Conservation (phyloP, 768 basidiomycete genomes). For the Grammothele lineata region DNA sequence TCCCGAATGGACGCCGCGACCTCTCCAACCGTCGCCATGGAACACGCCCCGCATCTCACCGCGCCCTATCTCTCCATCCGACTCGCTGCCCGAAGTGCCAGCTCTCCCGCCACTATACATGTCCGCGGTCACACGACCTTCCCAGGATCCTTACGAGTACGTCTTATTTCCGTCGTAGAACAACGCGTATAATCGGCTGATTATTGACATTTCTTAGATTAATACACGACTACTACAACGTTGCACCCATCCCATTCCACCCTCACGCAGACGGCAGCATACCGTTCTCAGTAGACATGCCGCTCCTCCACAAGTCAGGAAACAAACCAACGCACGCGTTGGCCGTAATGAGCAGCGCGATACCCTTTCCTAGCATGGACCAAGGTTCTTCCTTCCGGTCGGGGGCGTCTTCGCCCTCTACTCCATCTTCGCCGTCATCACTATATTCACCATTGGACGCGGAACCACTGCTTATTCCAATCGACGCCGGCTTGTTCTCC, state of each 20-base stretch:
- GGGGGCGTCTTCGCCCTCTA: constrained; percentile 14
- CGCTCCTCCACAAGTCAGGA: constrained; percentile 39
- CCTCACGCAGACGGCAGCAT: constrained; percentile 25
- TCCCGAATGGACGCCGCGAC: constrained; percentile 1
- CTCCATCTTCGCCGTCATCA: not conserved
- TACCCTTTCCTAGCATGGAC: constrained; percentile 7
- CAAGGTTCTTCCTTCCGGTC: not conserved
- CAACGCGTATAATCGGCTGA: not conserved
- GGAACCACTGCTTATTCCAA: constrained; percentile 35
- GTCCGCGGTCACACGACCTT: constrained; percentile 1
- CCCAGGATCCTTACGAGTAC: constrained; percentile 13
- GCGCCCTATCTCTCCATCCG: too few species aligned
- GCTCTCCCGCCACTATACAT: not conserved
- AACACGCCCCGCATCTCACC: not conserved
- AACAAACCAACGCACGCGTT: constrained; percentile 56
- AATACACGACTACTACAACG: constrained; percentile 32
- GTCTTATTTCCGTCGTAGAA: not conserved
- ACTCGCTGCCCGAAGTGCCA: not conserved
- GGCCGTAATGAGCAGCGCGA: constrained; percentile 35
- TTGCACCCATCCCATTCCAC: constrained; percentile 20
- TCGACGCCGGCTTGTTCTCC: constrained; percentile 45
- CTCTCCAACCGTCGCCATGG: constrained; percentile 4
- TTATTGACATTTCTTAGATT: too few species aligned
- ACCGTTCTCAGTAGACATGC: constrained; percentile 45
- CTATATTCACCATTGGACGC: constrained; percentile 32